phyloP scores from a whole-genome alignment of 495 filamentous ascomycete genomes.

The Neurospora sp. region DNA sequence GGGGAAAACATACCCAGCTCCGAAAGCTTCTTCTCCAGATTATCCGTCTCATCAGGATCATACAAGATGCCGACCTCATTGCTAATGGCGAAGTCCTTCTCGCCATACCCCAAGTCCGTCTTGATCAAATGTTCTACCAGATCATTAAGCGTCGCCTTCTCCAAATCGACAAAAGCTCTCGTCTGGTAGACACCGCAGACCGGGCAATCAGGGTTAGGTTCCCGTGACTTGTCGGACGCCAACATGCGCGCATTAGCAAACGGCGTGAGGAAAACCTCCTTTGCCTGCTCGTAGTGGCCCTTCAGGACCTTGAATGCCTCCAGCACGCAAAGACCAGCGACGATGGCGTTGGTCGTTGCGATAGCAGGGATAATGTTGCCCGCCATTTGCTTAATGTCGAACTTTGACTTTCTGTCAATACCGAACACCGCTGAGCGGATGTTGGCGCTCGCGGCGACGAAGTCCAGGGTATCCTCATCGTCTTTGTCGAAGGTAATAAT shows the following conservation, averaged over 20 bases:
- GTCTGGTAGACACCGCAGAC: slow-evolving; percentile 69
- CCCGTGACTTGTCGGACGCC: slow-evolving; percentile 58
- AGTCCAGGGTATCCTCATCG: slow-evolving; percentile 89
- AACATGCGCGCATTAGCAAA: slow-evolving; percentile 68
- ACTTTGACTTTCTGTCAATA: slow-evolving; percentile 81
- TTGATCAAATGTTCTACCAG: slow-evolving; percentile 68
- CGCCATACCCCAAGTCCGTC: slow-evolving; percentile 63
- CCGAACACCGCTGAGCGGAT: slow-evolving; percentile 76
- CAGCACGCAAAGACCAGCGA: slow-evolving; percentile 83
- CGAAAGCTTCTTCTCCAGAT: slow-evolving; percentile 64
- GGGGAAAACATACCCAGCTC: slow-evolving; percentile 53
- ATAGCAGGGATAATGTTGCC: slow-evolving; percentile 99
- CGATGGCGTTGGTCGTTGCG: slow-evolving; percentile 95
- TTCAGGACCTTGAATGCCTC: slow-evolving; percentile 87
- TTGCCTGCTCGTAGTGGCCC: slow-evolving; percentile 55
- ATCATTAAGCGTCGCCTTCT: slow-evolving; percentile 68
- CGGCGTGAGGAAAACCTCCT: slow-evolving; percentile 64
- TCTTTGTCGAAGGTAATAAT: slow-evolving; percentile 93
- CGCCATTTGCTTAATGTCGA: slow-evolving; percentile 98
- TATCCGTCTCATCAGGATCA: slow-evolving; percentile 81
- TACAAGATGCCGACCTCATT: slow-evolving; percentile 68
- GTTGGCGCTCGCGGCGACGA: slow-evolving; percentile 85
- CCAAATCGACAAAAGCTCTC: slow-evolving; percentile 56
- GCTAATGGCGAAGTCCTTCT: slow-evolving; percentile 66
- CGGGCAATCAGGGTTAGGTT: slow-evolving; percentile 70